Evolutionary conservation across 2,329 filamentous ascomycete genomes (phyloP).

Genomic region (Ophiostoma angusticollis): DNA sequence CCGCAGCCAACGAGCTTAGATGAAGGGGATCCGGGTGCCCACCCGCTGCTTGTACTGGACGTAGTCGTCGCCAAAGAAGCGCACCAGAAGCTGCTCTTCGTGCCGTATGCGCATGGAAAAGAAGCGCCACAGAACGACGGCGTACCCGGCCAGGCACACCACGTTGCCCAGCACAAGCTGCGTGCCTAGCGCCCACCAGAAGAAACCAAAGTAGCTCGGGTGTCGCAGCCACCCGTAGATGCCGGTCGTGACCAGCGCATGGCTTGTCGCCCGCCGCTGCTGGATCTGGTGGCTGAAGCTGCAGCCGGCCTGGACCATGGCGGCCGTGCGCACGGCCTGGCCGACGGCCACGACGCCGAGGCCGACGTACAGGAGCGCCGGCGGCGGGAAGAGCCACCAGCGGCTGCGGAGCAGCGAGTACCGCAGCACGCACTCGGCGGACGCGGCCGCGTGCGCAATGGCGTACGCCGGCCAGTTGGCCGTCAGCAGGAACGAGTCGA

Average conservation of each 20-base stretch:
- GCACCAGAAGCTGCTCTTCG: constrained; percentile 66
- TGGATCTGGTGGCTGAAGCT: constrained; percentile 90
- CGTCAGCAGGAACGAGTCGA: constrained; percentile 69
- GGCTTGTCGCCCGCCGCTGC: constrained; percentile 50
- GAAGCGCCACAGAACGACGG: constrained; percentile 69
- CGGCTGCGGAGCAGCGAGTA: constrained; percentile 39
- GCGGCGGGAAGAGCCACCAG: constrained; percentile 30
- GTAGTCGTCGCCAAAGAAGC: constrained; percentile 81
- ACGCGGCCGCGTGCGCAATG: constrained; percentile 64
- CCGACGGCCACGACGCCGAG: constrained; percentile 53
- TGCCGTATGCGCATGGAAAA: constrained; percentile 61
- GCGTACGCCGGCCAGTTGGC: constrained; percentile 78
- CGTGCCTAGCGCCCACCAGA: constrained; percentile 95
- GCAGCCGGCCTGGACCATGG: constrained; percentile 78
- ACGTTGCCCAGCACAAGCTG: constrained; percentile 81
- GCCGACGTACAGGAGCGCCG: constrained; percentile 38
- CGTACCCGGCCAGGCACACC: constrained; percentile 63
- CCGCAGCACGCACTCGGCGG: constrained; percentile 57
- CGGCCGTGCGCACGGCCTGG: constrained; percentile 62
- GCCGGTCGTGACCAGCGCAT: constrained; percentile 71
- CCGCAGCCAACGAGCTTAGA: too few relatives aligned
- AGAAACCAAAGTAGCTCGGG: constrained; percentile 95
- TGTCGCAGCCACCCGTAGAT: constrained; percentile 68
- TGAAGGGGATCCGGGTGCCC: constrained; percentile 69
- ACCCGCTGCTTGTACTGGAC: constrained; percentile 57